Base-by-base conservation (phyloP, 1,139 yeast genomes). In the Nakaseomyces nivariensis region DNA sequence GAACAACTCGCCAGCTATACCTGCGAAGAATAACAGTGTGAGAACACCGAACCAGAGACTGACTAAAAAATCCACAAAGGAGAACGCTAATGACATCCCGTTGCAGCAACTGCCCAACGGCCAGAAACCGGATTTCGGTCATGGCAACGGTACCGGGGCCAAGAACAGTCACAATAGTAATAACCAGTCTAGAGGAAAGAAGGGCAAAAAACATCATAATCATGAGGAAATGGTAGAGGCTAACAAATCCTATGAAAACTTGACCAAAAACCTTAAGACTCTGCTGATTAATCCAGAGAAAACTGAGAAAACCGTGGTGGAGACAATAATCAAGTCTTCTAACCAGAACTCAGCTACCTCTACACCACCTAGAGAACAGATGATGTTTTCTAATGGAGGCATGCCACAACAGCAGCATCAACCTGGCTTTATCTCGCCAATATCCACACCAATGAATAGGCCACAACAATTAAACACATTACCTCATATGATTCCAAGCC, bases 91-190 rank as follows among this genome's bases (percentile, higher is more conserved):
- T 40, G 47, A 31, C 25, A 60, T 63, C 24, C 49, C 52, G 41
- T 53, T 58, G 26, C 66, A 63, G 42, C 47, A 52, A 4, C 51
- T 63, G 33, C 67, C 67, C 5, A 62, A 63, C 42, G 67, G 67
- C 26, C 59, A 57, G 41, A 62, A 53, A 44, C 67, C 67, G 17
- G 54, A 62, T 51, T 63, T 63, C 52, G 67, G 67, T 13, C 51
- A 53, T n/a, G 37, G 45, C 34, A 47, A 32, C 38, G 47, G 38
- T 11, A 51, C 40, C 25, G 43, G 43, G 43, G 24, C 44, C 5
- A 29, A 8, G 9, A 36, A 22, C 47, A 48, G 6, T 2, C 33
- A 44, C n/a, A 43, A 31, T 25, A 34, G 43, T 7, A 45, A 37
- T 13, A 45, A 47, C 33, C 27, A 13, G 3, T 43, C 44, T 36